A percentile compares a stretch with the other conserved stretches of the same genome.
phyloP scores from a whole-genome alignment of 345 rosid genomes.

The Isatis tinctoria region DNA sequence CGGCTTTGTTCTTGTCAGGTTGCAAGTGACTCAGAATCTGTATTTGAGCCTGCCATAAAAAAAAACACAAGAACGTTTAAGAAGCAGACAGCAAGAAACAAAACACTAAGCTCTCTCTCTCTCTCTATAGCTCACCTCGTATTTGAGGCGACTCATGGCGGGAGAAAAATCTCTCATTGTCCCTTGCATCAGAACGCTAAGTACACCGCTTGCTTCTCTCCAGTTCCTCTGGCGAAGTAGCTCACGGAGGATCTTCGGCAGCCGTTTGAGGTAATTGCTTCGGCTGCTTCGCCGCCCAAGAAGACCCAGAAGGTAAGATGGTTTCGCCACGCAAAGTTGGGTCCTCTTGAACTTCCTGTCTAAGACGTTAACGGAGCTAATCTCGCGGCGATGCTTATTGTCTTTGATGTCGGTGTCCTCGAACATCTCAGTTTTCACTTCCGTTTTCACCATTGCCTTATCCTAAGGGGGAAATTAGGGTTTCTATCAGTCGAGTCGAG shows the following conservation, averaged over 20 bases:
- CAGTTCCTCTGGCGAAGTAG: slow-evolving; percentile 54
- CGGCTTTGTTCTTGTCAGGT: slow-evolving; percentile 21
- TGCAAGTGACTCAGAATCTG: slow-evolving; percentile 47
- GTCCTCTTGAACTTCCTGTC: slow-evolving; percentile 35
- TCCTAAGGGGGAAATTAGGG: neutral
- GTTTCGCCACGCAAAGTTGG: slow-evolving; percentile 39
- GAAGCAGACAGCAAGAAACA: neutral
- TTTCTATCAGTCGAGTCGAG: neutral
- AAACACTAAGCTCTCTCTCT: neutral
- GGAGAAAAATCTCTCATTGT: slow-evolving; percentile 43
- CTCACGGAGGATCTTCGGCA: slow-evolving; percentile 39
- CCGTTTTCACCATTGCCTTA: neutral
- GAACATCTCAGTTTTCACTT: neutral
- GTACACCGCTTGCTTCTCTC: slow-evolving; percentile 64
- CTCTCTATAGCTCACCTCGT: slow-evolving; percentile 30
- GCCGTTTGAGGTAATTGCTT: slow-evolving; percentile 37
- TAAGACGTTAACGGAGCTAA: neutral
- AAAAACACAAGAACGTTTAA: neutral
- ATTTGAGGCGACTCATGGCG: slow-evolving; percentile 57
- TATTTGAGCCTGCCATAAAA: slow-evolving; percentile 50
- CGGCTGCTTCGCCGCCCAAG: slow-evolving; percentile 33
- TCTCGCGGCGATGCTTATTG: neutral
- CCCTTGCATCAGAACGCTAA: slow-evolving; percentile 55
- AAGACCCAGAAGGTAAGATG: slow-evolving; percentile 43
- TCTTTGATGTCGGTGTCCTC: neutral